Conservation (phyloP, 495 filamentous ascomycete species). For the Chaetomidium leptoderma region DNA sequence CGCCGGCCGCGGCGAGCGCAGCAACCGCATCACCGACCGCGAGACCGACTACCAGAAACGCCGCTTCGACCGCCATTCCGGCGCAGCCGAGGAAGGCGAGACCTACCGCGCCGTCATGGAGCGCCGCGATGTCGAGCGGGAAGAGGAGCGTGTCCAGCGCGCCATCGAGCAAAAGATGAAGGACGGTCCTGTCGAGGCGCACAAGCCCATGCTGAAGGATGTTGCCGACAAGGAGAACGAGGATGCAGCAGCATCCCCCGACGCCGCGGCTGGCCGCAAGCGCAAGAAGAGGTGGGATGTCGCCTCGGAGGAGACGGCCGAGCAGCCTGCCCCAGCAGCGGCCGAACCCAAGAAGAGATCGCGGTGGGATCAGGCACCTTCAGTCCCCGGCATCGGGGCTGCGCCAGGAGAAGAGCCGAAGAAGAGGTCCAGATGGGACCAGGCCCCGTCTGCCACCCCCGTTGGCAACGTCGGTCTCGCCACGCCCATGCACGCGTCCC, state of each 20-base stretch:
- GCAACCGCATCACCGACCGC: conserved; percentile 81
- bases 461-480: conserved; percentile 75
- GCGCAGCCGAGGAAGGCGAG: conserved; percentile 55
- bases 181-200: conserved; percentile 55
- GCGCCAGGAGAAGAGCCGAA: conserved; percentile 51
- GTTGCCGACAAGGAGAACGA: conserved; percentile 66
- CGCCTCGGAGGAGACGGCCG: conserved; percentile 46
- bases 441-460: conserved; percentile 80
- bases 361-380: conserved; percentile 85
- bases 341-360: conserved; percentile 70
- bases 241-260: conserved; percentile 44
- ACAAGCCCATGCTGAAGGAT: conserved; percentile 64
- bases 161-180: conserved; percentile 69
- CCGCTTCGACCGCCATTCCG: conserved; percentile 69
- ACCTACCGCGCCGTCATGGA: conserved; percentile 93
- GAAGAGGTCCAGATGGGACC: conserved; percentile 79
- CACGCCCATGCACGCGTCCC: conserved; percentile 81
- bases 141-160: conserved; percentile 83
- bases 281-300: conserved; percentile 95
- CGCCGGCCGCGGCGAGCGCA: conserved; percentile 73
- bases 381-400: conserved; percentile 49
- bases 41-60: conserved; percentile 99
- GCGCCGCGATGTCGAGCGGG: conserved; percentile 81
- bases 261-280: conserved; percentile 58
- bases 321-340: conserved; percentile 33